A percentile compares a stretch with the other conserved stretches of the same genome.
phyloP scores from a whole-genome alignment of 768 basidiomycete species.

The Leccinum boreale region DNA sequence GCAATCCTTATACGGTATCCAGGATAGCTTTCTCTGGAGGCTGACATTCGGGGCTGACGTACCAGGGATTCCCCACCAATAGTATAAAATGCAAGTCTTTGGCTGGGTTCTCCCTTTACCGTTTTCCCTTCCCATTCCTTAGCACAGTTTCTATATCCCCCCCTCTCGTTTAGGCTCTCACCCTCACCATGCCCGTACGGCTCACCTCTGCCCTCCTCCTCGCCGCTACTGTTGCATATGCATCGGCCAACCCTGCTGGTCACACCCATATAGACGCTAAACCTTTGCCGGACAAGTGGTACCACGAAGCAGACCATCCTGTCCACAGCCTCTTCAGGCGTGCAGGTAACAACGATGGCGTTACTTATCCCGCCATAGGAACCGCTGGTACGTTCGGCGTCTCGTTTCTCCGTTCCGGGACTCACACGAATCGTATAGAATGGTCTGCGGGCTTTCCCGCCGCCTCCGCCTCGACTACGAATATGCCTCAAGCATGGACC shows the following conservation, averaged over 20 bases:
- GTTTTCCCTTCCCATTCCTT: slow-evolving; percentile 4
- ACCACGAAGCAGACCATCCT: slow-evolving; percentile 58
- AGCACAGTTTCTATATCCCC: slow-evolving; percentile 31
- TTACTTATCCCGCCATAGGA: slow-evolving; percentile 53
- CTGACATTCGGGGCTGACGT: slow-evolving; percentile 20
- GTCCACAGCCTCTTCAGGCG: slow-evolving; percentile 64
- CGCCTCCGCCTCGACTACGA: slow-evolving; percentile 43
- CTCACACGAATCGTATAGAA: slow-evolving; percentile 33
- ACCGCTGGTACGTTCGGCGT: slow-evolving; percentile 45
- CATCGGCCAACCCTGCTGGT: slow-evolving; percentile 16
- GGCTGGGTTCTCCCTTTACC: slow-evolving; percentile 2
- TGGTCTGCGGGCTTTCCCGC: slow-evolving; percentile 65
- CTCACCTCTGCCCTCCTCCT: slow-evolving; percentile 25
- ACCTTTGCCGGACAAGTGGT: slow-evolving; percentile 46
- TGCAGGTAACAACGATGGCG: slow-evolving; percentile 40
- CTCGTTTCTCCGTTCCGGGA: not conserved
- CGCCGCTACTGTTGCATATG: slow-evolving; percentile 20
- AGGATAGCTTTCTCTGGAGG: slow-evolving; percentile 21
- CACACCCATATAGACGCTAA: slow-evolving; percentile 18
- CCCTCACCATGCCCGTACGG: slow-evolving; percentile 23
- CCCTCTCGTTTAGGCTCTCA: slow-evolving; percentile 38
- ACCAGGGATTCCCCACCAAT: slow-evolving; percentile 11
- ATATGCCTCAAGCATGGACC: slow-evolving; percentile 67
- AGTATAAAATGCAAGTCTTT: slow-evolving; percentile 26
- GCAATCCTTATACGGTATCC: slow-evolving; percentile 15